Base-by-base conservation (phyloP, 140 eudicot genomes). In the Erigeron philadelphicus region DNA sequence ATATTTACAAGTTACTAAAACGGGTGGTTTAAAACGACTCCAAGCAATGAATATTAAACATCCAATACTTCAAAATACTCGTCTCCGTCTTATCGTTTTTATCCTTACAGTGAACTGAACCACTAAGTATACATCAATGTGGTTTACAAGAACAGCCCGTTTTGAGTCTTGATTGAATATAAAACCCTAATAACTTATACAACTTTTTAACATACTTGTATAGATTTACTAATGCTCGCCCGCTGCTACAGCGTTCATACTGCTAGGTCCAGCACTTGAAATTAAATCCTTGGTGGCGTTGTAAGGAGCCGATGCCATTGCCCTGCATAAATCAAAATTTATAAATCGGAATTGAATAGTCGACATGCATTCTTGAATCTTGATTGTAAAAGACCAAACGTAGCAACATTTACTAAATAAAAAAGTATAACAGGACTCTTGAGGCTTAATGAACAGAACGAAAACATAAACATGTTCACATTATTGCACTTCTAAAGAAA, bases 241-340 rank as follows among this genome's bases (percentile, higher is more conserved):
- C 47, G 73, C 57, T n/a, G 77, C 64, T 56, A 66, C 64, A 68
- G 55, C 65, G 42, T 68, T 75, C 71, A 58, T 71, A 60, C 64
- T 65, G 55, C 66, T 74, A 18, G 69, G 23, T 68, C 83, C 83
- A 13, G 64, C 38, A 12, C 52, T 72, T 11, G 52, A 64, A 46
- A 63, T 63, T 0, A 75, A 57, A n/a, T 72, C 80, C 80, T 87
- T 84, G 80, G 64, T 15, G 9, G 70, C 49, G 52, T 63, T 53
- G 80, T 82, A 87, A 10, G 95, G 95, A 42, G 81, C 79, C 18
- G 84, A 71, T 54, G 72, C 78, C 90, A 84, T 84, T 23, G 49
- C 82, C 72, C 95, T 87, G 64, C 61, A 60, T 40, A 23, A 63
- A 25, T 48, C 10, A 40, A 61, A 7, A 62, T 61, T 35, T 35